Conservation (phyloP, 2,329 filamentous ascomycete species). For the Drechslerella dactyloides region DNA sequence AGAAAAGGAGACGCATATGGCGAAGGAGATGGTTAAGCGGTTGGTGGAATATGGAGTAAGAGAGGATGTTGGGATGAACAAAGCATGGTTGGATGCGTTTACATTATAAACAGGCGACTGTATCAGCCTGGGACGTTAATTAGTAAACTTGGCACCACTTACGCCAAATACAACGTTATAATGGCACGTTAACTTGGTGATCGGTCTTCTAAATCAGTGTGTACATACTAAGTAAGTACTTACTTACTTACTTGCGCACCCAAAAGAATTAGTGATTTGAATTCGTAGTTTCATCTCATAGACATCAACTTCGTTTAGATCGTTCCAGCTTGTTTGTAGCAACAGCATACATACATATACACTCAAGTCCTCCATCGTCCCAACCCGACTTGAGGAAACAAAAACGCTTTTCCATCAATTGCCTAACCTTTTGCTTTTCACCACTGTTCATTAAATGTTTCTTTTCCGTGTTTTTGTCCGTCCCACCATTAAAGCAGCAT, state of each 20-base stretch:
- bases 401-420: conserved; percentile 23
- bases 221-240: no score
- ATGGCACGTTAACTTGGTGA: no score
- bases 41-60: conserved; percentile 40
- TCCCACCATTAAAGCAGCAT: conserved; percentile 9
- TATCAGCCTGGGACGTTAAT: background rate
- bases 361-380: conserved; percentile 1
- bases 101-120: conserved; percentile 1
- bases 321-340: conserved; percentile 17
- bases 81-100: conserved; percentile 32
- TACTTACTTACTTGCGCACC: no score
- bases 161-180: no score
- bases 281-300: background rate
- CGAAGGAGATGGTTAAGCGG: conserved; percentile 3
- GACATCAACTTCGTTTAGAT: conserved; percentile 3
- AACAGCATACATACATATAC: conserved; percentile 35
- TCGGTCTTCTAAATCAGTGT: no score
- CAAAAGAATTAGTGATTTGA: no score
- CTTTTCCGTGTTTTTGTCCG: conserved; percentile 24
- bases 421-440: conserved; percentile 11
- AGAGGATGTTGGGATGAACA: conserved; percentile 40
- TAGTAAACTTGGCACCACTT: no score
- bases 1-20: background rate
- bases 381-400: conserved; percentile 6
- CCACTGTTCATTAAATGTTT: conserved; percentile 19